Evolutionary conservation across 176 grass and related monocot species (phyloP).

Genomic region (Luzula sylvatica): DNA sequence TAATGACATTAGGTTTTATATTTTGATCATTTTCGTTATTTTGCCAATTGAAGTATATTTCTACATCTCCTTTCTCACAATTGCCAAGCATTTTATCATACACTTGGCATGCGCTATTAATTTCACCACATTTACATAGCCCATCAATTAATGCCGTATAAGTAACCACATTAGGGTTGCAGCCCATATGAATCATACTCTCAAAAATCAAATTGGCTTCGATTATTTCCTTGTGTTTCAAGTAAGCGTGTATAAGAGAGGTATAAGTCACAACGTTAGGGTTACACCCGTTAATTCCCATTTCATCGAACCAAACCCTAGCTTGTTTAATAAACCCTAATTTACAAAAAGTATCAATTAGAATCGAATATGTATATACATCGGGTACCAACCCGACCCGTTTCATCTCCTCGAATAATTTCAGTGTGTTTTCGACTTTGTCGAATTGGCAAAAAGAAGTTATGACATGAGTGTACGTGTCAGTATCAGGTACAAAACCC

Average conservation of each 20-base stretch:
- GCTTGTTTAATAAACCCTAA: slow-evolving; percentile 72
- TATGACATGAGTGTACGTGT: slow-evolving; percentile 75
- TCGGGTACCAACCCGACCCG: slow-evolving; percentile 49
- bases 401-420: slow-evolving; percentile 97
- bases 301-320: slow-evolving; percentile 63
- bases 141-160: slow-evolving; percentile 91
- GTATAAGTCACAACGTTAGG: slow-evolving; percentile 90
- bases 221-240: slow-evolving; percentile 60
- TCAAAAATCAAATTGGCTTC: slow-evolving; percentile 69
- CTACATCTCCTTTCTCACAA: slow-evolving; percentile 38
- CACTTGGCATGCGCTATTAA: slow-evolving; percentile 57
- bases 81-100: slow-evolving; percentile 58
- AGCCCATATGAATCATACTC: slow-evolving; percentile 58
- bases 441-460: slow-evolving; percentile 55
- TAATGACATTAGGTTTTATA: slow-evolving; percentile 68
- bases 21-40: slow-evolving; percentile 10
- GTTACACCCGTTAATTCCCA: slow-evolving; percentile 49
- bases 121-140: slow-evolving; percentile 72
- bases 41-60: slow-evolving; percentile 37
- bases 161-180: slow-evolving; percentile 66
- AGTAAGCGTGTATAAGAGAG: slow-evolving; percentile 83
- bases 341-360: slow-evolving; percentile 97
- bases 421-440: slow-evolving; percentile 67
- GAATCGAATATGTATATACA: slow-evolving; percentile 93
- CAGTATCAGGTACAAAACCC: slow-evolving; percentile 81